A percentile compares a stretch with the other conserved stretches of the same genome.
Evolutionary conservation across 2,329 filamentous ascomycete genomes (phyloP).

Genomic region (Botrytis deweyae): DNA sequence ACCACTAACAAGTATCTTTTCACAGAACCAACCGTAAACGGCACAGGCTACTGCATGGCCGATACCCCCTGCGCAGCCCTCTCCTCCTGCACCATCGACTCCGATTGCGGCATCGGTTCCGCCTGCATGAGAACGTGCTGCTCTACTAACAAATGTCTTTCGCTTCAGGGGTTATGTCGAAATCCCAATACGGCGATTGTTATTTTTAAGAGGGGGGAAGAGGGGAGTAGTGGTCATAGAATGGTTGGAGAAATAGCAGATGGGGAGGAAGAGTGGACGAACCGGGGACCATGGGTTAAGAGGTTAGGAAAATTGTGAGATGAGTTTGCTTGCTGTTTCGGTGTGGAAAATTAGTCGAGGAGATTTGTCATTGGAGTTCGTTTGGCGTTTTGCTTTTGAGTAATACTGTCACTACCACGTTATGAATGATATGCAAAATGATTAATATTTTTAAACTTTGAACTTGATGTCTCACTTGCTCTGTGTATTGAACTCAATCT

Average conservation of each 20-base stretch:
- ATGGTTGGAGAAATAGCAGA: neutral
- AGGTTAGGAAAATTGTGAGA: neutral
- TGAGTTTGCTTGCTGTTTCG: too few relatives aligned
- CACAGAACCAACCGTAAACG: constrained; percentile 9
- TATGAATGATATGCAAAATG: neutral
- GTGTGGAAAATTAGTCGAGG: neutral
- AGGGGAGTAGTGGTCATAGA: neutral
- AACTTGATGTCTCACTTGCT: neutral
- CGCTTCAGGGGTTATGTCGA: neutral
- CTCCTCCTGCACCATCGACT: neutral
- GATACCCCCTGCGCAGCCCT: constrained; percentile 8
- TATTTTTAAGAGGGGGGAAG: neutral
- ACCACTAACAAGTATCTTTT: neutral
- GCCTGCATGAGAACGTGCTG: constrained; percentile 20
- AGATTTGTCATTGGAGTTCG: neutral
- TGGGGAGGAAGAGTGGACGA: neutral
- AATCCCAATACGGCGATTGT: neutral
- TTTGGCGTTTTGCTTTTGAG: neutral
- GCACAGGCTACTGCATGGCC: constrained; percentile 16
- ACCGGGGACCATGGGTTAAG: constrained; percentile 6
- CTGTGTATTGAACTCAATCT: neutral
- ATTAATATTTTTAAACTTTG: neutral
- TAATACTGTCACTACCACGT: neutral
- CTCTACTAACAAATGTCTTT: constrained; percentile 11
- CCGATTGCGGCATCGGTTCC: neutral